Evolutionary conservation across 2,329 filamentous ascomycete species (phyloP).

Genomic region (Mycosphaerelloides madeirae): DNA sequence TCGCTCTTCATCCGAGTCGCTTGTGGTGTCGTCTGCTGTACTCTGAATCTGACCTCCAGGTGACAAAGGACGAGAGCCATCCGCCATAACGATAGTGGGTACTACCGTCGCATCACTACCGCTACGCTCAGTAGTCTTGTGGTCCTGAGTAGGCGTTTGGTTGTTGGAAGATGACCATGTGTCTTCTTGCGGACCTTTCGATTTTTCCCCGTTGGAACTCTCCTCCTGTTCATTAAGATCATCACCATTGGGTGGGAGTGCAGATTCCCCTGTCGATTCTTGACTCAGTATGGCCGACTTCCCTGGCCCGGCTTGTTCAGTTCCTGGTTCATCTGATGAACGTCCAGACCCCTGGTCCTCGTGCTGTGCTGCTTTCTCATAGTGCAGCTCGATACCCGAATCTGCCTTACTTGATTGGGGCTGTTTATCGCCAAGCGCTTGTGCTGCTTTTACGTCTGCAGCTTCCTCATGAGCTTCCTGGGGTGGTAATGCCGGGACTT

Average conservation of each 20-base stretch:
- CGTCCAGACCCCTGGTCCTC: neutral
- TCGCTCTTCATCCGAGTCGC: no score
- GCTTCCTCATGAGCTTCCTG: conserved; percentile 19
- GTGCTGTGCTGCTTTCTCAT: conserved; percentile 7
- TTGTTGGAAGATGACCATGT: neutral
- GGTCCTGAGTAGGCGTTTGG: neutral
- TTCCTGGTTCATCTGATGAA: neutral
- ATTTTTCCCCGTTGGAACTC: neutral
- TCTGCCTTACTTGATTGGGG: conserved; percentile 46
- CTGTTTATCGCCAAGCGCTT: conserved; percentile 16
- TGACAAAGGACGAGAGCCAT: conserved; percentile 17
- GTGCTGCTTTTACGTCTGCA: conserved; percentile 6
- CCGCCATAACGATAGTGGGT: conserved; percentile 18
- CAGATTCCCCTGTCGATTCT: neutral
- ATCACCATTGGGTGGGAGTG: neutral
- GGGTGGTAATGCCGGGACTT: conserved; percentile 8
- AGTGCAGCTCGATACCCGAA: conserved; percentile 52
- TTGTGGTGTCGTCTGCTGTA: neutral
- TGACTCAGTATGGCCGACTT: neutral
- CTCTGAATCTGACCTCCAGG: conserved; percentile 4
- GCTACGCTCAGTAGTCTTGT: neutral
- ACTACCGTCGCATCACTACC: neutral
- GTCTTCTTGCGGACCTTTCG: neutral
- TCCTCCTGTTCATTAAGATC: neutral
- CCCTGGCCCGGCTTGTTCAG: neutral